Evolutionary conservation across 1,284 basidiomycete genomes (phyloP).

Genomic region (Phlebopus sp.): DNA sequence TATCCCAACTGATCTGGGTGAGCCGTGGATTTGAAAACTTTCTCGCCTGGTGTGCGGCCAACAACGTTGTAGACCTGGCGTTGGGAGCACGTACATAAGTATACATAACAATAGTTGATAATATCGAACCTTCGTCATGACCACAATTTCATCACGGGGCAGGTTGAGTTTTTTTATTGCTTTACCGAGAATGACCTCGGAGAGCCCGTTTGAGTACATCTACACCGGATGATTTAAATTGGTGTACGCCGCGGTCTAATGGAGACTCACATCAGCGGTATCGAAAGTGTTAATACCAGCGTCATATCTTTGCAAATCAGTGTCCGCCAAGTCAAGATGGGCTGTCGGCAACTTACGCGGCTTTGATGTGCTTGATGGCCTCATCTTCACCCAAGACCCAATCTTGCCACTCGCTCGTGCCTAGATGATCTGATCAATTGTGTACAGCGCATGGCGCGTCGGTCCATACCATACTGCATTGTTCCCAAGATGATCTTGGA

Average conservation of each 20-base stretch:
- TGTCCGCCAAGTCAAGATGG: not conserved
- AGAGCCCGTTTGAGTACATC: conserved; percentile 65
- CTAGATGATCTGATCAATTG: conserved; percentile 2
- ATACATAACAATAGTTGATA: not conserved
- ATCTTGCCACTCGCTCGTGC: conserved; percentile 36
- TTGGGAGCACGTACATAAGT: not conserved
- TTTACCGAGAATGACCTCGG: conserved; percentile 72
- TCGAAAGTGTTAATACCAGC: conserved; percentile 69
- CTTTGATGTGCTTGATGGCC: conserved; percentile 53
- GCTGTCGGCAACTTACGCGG: conserved; percentile 34
- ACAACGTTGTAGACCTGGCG: conserved; percentile 34
- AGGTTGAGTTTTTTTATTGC: conserved; percentile 70
- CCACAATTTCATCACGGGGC: conserved; percentile 71
- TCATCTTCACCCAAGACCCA: conserved; percentile 58
- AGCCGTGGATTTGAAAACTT: conserved; percentile 12
- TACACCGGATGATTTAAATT: conserved; percentile 12
- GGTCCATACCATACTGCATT: conserved; percentile 38
- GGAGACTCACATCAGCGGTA: conserved; percentile 45
- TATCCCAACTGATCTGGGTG: conserved; percentile 44
- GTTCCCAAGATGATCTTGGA: conserved; percentile 45
- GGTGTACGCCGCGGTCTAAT: not conserved
- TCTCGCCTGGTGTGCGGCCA: conserved; percentile 24
- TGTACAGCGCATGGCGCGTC: not conserved
- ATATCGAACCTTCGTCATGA: conserved; percentile 64
- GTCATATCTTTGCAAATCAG: conserved; percentile 38